These are phyloP conservation scores for Mortierella sp. DNA, from an alignment of 371 early-diverging fungal genomes.

Conservation along the genomic window DNA sequence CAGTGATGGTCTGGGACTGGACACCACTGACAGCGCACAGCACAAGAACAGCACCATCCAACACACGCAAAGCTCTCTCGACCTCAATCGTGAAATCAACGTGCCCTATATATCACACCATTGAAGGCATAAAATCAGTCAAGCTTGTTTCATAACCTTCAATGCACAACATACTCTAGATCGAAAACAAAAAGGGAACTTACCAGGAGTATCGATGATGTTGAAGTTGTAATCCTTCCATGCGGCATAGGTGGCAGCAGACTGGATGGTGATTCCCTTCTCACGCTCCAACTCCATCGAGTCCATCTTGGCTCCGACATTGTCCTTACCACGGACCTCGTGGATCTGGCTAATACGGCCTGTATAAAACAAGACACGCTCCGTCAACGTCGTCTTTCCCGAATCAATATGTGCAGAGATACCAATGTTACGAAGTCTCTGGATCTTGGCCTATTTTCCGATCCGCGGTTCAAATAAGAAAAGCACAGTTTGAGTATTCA, in stretches of 20 bases:
- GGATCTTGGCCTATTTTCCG: conserved; percentile 53
- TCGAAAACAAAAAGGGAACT: neutral
- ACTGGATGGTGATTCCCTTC: conserved; percentile 95
- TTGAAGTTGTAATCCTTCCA: conserved; percentile 88
- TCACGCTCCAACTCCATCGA: conserved; percentile 99
- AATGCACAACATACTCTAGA: neutral
- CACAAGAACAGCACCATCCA: conserved; percentile 92
- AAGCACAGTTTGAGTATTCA: neutral
- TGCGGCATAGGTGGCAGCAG: conserved; percentile 88
- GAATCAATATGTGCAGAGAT: conserved; percentile 99
- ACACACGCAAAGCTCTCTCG: conserved; percentile 90
- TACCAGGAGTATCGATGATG: conserved; percentile 94
- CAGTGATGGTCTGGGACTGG: conserved; percentile 96
- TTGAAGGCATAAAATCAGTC: neutral
- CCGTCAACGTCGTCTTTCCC: conserved; percentile 98
- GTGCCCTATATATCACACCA: conserved; percentile 72
- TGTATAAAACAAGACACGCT: conserved; percentile 96
- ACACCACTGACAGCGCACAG: conserved; percentile 91
- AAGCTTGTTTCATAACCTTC: neutral
- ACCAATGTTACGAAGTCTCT: conserved; percentile 93
- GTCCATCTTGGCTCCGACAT: conserved; percentile 99
- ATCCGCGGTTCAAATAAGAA: neutral
- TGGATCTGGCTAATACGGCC: conserved; percentile 97
- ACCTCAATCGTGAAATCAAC: conserved; percentile 96
- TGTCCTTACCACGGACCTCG: conserved; percentile 97